phyloP scores from a whole-genome alignment of 2,329 filamentous ascomycete species.

The Periconia sp. region DNA sequence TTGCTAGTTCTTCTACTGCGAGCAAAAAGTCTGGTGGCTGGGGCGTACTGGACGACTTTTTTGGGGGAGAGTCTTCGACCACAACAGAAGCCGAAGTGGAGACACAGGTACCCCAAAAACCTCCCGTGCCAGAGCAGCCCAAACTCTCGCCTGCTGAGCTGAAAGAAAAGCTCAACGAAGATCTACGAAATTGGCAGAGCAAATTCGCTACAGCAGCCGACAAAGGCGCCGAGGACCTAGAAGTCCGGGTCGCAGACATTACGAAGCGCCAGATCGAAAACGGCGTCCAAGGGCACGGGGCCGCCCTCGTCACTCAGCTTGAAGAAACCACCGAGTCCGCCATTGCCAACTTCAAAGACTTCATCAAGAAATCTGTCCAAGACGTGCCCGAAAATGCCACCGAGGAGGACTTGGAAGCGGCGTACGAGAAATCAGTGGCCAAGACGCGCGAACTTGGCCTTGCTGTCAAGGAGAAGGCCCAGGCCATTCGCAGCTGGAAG shows the following conservation, averaged over 20 bases:
- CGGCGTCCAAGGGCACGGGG: slow-evolving; percentile 70
- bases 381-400: slow-evolving; percentile 65
- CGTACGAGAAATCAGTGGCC: slow-evolving; percentile 58
- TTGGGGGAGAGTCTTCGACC: slow-evolving; percentile 31
- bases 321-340: slow-evolving; percentile 70
- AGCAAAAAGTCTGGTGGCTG: slow-evolving; percentile 34
- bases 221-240: slow-evolving; percentile 75
- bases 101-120: slow-evolving; percentile 16
- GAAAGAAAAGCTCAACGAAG: slow-evolving; percentile 71
- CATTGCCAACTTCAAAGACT: slow-evolving; percentile 68
- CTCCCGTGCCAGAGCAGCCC: slow-evolving; percentile 24
- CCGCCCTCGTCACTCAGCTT: slow-evolving; percentile 70
- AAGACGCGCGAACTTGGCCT: slow-evolving; percentile 72
- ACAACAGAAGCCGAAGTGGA: slow-evolving; percentile 24
- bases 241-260: slow-evolving; percentile 70
- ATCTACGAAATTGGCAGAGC: slow-evolving; percentile 83
- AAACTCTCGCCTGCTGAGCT: slow-evolving; percentile 47
- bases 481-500: slow-evolving; percentile 78
- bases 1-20: slow-evolving; percentile 26
- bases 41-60: slow-evolving; percentile 37
- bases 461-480: slow-evolving; percentile 76
- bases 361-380: slow-evolving; percentile 64
- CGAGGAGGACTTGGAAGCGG: slow-evolving; percentile 58
- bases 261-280: slow-evolving; percentile 72
- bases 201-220: slow-evolving; percentile 87